Conservation (phyloP, 495 filamentous ascomycete genomes). For the Rhizodiscina lignyota region DNA sequence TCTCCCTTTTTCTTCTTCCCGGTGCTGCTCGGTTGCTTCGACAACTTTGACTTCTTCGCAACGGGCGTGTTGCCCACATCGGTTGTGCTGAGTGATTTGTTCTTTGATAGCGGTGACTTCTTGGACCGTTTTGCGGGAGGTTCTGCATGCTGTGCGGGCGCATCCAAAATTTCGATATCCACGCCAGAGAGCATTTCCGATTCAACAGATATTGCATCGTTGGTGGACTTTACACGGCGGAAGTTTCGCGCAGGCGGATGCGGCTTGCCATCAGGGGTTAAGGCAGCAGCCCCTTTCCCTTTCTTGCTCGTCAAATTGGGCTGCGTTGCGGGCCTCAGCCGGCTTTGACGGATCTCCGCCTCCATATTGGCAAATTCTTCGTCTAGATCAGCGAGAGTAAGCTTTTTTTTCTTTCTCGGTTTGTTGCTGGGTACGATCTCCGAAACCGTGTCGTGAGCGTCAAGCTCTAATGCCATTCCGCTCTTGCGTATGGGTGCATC, state of each 20-base stretch:
- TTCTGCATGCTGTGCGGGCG: not conserved
- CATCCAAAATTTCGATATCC: not conserved
- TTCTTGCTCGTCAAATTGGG: no score
- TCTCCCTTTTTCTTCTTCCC: not conserved
- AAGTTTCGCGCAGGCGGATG: no score
- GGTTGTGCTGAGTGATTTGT: not conserved
- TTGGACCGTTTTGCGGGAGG: not conserved
- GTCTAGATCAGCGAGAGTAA: not conserved
- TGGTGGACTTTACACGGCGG: not conserved
- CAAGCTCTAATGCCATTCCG: not conserved
- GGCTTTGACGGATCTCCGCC: not conserved
- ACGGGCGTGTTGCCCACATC: no score
- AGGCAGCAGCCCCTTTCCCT: no score
- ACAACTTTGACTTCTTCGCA: not conserved
- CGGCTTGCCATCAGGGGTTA: no score
- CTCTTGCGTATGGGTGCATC: not conserved
- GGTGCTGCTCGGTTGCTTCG: conserved; percentile 1
- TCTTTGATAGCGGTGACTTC: not conserved
- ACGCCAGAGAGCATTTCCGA: not conserved
- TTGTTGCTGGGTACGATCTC: no score
- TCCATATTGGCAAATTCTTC: not conserved
- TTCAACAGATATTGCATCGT: not conserved
- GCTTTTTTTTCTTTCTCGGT: not conserved
- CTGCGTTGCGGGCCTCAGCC: not conserved
- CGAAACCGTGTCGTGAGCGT: not conserved